These are phyloP conservation scores for Clavariopsis aquatica DNA, from an alignment of 495 filamentous ascomycete species.

Conservation along the genomic window DNA sequence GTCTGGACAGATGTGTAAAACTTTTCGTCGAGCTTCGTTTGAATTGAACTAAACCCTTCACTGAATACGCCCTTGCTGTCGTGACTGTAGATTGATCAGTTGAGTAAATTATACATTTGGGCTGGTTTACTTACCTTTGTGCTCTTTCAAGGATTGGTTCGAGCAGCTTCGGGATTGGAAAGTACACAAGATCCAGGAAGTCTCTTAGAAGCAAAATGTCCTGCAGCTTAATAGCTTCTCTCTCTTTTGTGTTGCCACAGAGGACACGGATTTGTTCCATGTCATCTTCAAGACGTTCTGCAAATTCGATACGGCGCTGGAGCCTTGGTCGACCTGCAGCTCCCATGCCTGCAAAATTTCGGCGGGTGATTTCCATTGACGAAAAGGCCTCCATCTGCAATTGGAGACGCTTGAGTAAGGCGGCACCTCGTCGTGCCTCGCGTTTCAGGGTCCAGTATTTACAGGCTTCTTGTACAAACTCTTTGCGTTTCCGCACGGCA, in stretches of 20 bases:
- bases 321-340: constrained; percentile 76
- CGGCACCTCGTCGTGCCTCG: constrained; percentile 86
- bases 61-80: constrained; percentile 72
- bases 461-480: constrained; percentile 88
- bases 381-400: constrained; percentile 93
- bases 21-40: constrained; percentile 65
- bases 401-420: constrained; percentile 87
- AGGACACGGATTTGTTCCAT: constrained; percentile 70
- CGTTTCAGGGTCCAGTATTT: constrained; percentile 98
- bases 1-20: constrained; percentile 72
- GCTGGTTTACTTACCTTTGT: constrained; percentile 48
- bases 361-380: constrained; percentile 90
- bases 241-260: constrained; percentile 66
- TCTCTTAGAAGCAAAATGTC: constrained; percentile 72
- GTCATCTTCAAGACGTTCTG: constrained; percentile 70
- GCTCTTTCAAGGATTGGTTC: constrained; percentile 81
- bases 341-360: constrained; percentile 91
- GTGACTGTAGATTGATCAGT: constrained; percentile 55
- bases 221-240: constrained; percentile 73
- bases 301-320: constrained; percentile 83
- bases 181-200: constrained; percentile 84
- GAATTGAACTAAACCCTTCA: constrained; percentile 62
- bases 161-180: constrained; percentile 78
- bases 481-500: constrained; percentile 77
- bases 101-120: not conserved